These are phyloP conservation scores for Hypoxylon sp. DNA, from an alignment of 2,329 filamentous ascomycete species.

Conservation along the genomic window DNA sequence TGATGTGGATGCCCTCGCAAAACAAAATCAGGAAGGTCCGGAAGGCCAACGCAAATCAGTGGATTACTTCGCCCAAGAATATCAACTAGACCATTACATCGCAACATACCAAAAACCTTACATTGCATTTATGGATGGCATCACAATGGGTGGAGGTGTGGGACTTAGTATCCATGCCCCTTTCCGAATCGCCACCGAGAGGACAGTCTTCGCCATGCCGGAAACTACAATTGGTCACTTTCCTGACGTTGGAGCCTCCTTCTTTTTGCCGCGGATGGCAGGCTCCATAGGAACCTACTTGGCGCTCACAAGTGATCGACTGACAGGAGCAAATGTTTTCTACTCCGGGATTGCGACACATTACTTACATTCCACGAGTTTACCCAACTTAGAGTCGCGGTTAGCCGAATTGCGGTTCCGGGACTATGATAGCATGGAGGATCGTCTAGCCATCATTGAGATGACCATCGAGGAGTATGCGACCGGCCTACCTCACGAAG, in stretches of 20 bases:
- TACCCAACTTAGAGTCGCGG: constrained; percentile 82
- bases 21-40: constrained; percentile 72
- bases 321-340: constrained; percentile 85
- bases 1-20: constrained; percentile 82
- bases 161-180: constrained; percentile 94
- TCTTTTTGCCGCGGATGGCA: constrained; percentile 91
- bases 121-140: constrained; percentile 94
- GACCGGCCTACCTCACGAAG: constrained; percentile 81
- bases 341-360: constrained; percentile 94
- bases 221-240: constrained; percentile 99
- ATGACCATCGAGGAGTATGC: constrained; percentile 90
- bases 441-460: constrained; percentile 78
- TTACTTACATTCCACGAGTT: constrained; percentile 89
- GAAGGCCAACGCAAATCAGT: constrained; percentile 78
- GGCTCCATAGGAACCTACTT: constrained; percentile 90
- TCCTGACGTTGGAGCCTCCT: constrained; percentile 95
- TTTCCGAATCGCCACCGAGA: constrained; percentile 95
- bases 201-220: constrained; percentile 96
- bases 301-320: constrained; percentile 84
- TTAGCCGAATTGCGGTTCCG: constrained; percentile 89
- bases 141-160: constrained; percentile 98
- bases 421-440: constrained; percentile 71
- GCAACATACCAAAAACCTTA: constrained; percentile 94
- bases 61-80: constrained; percentile 94
- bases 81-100: constrained; percentile 94